Base-by-base conservation (phyloP, 176 grass and related monocot species). In the Ananas comosus region DNA sequence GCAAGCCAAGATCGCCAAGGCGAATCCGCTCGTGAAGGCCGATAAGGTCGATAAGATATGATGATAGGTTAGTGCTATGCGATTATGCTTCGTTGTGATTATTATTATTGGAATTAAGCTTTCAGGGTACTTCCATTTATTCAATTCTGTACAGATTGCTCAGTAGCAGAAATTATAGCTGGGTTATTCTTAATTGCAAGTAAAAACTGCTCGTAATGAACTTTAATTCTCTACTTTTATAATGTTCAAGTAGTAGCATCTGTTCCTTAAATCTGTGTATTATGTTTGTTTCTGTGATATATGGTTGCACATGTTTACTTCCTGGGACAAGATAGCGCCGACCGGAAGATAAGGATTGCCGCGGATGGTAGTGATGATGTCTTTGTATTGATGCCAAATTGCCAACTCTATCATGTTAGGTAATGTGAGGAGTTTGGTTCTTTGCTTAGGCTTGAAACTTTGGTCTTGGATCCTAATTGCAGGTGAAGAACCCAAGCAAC, bases 1-100 rank as follows among this genome's bases (percentile, higher is more conserved):
- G 5, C 80, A 61, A 70, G 79, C 63, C 47, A 79, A 65, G 63
- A 85, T 90, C 19, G 82, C 75, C 65, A 82, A 90, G 17, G 79
- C 72, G 23, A 90, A 90, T 23, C 83, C 87, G 9, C 12, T 90
- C 1, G 33, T 90, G 48, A 85, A 82, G 42, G 79, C 87, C 49
- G 83, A 90, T 22, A 90, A 85, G 75, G 48, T 90, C 9, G 77
- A 78, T 28, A 90, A 85, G 48, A 83, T 90, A 50, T 89, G 42
- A 83, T 68, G 61, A 10, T 10, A n/a, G n/a, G 21, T 16, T 18
- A 61, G 16, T 61, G n/a, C 3, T 61, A 61, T 61, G 14, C 18
- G 6, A 58, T n/a, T 5, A 17, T 19, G 16, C 14, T 58, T 58
- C 25, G 2, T 58, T 58, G 21, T 61, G n/a, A 10, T 61, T 19